Evolutionary conservation across 2,329 filamentous ascomycete genomes (phyloP), one percentile per base, ranked within the genome.

Genomic region (Atkinsonella hypoxylon): DNA sequence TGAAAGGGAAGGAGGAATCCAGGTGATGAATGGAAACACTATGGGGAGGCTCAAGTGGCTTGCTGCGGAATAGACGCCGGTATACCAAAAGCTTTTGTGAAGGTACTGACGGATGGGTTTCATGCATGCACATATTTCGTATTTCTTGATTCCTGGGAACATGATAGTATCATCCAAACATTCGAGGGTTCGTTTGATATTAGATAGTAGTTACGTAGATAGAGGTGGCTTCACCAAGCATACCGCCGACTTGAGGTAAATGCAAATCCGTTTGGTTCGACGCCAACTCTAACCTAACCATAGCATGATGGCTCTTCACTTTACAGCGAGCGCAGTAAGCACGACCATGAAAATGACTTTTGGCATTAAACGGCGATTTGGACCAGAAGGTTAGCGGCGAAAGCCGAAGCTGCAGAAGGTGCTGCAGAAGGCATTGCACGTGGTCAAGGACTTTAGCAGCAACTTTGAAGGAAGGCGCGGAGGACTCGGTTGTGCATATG

Each of bases 121-220:
- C 31, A 45, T 22, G 22, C 50, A 51, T 32, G 41, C 40, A 26
- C 18, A 36, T 26, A 30, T 17, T 44, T 13, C 18, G 34, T 41
- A 48, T 36, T 15, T 26, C 10, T 20, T 17, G 48, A 17, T 51
- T 22, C 30, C n/a, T 26, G 8, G 22, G 49, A 36, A 48, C 50
- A 40, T n/a, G 34, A 51, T 30, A 8, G 26, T 26, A 41, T 45
- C 41, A 51, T 48, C 26, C 17, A n/a, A 38, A 13, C 26, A 30
- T 48, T 48, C 31, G 50, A 42, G 31, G 34, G 17, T 48, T 44
- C 46, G 26, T 45, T 36, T 12, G 11, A 42, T 45, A 45, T 48
- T 51, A 48, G 50, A 51, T 51, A 51, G 50, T 41, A 39, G 17
- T 44, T 32, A 45, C 31, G 34, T 48, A 51, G 46, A 51, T 48